Evolutionary conservation across 257 asterid species (phyloP).

Genomic region (Mentha longifolia): DNA sequence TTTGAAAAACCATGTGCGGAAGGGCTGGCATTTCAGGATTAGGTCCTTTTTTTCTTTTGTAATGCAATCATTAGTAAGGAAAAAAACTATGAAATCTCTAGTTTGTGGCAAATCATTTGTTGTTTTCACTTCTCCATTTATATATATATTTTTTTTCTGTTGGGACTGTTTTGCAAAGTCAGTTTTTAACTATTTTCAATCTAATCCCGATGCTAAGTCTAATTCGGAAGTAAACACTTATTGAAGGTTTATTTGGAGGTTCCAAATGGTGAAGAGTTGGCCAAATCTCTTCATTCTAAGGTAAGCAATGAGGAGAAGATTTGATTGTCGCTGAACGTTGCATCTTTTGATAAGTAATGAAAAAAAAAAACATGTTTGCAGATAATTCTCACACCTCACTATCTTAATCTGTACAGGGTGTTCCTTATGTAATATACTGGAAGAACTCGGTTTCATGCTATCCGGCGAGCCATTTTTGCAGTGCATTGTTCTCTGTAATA

Average conservation of each 20-base stretch:
- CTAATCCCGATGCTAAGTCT: constrained; percentile 27
- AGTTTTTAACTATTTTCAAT: constrained; percentile 2
- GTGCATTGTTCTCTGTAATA: constrained; percentile 75
- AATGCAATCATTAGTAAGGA: constrained; percentile 3
- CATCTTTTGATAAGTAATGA: neutral
- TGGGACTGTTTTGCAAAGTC: neutral
- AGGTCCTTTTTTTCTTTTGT: neutral
- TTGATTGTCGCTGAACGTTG: constrained; percentile 10
- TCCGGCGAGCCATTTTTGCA: constrained; percentile 82
- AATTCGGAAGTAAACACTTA: constrained; percentile 30
- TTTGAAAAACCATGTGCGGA: neutral
- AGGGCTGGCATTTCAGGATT: neutral
- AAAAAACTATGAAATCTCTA: neutral
- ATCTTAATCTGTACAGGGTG: constrained; percentile 62
- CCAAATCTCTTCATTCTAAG: constrained; percentile 86
- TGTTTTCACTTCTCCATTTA: neutral
- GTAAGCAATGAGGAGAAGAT: constrained; percentile 41
- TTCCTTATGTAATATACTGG: constrained; percentile 88
- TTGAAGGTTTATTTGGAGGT: constrained; percentile 92
- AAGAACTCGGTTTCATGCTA: constrained; percentile 63
- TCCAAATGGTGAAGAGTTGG: constrained; percentile 77
- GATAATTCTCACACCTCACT: constrained; percentile 30
- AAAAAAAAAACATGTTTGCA: constrained; percentile 9
- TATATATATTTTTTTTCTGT: constrained; percentile 18
- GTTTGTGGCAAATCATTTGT: neutral